Evolutionary conservation across 441 rosid genomes (phyloP), one percentile per base, ranked within the genome.

Genomic region (Pelargonium cotyledonis): DNA sequence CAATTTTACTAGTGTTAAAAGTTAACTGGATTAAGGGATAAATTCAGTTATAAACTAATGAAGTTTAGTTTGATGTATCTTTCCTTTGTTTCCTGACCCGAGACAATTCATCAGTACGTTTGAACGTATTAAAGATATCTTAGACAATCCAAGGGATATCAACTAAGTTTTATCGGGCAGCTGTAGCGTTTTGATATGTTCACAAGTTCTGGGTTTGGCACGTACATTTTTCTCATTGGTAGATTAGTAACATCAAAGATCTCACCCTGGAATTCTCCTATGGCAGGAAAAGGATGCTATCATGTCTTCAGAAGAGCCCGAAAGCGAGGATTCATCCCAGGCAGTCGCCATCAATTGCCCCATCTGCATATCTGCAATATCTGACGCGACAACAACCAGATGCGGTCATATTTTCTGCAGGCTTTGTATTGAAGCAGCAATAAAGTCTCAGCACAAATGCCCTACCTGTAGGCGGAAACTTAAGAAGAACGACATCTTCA

Each of bases 401-500:
- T 49, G 55, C n/a, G 55, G 55, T 12, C 49, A 44, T 12, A 44
- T 44, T 12, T 44, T 44, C 16, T 51, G 58, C 58, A 51, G 15
- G 6, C 19, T 14, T 14, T 51, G 58, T 15, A 51, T 51, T 51
- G 58, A 51, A 51, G 7, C n/a, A n/a, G 58, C 58, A n/a, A 51
- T 51, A 51, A 18, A 14, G 19, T 15, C 58, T 51, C 58, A 51
- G 16, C 58, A n/a, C 18, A 51, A n/a, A 51, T 51, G 58, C 58
- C 58, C 58, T 14, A 51, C 58, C 16, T 51, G 58, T n/a, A 51
- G 58, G 58, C 15, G 58, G 58, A 51, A 51, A 18, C 58, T 51
- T n/a, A 51, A 51, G 58, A 51, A 51, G 58, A 51, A 51, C 15
- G 58, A 51, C 58, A 51, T n/a, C 58, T 14, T 51, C 58, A 51